Percentiles rank a stretch among this genome's conserved stretches.
phyloP scores from a whole-genome alignment of 129 eudicot genomes.

The Apium graveolens region DNA sequence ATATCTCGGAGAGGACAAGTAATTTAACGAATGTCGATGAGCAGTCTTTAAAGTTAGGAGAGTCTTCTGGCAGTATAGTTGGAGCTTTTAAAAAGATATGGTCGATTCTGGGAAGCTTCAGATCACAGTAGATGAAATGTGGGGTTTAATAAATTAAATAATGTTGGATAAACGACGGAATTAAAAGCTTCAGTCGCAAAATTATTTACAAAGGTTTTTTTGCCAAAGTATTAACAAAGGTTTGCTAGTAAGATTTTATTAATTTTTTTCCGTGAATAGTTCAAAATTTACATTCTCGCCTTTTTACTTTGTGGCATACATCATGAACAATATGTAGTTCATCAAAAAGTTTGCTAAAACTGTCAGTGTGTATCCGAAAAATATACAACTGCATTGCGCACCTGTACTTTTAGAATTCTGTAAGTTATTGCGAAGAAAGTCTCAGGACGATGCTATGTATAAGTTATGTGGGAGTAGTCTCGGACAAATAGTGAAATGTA shows the following conservation, averaged over 20 bases:
- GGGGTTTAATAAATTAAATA: too few species aligned
- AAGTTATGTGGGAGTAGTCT: conserved; percentile 42
- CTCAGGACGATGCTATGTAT: conserved; percentile 42
- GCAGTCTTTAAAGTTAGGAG: background rate
- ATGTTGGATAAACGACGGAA: too few species aligned
- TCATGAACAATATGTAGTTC: too few species aligned
- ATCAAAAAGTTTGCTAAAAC: conserved; percentile 19
- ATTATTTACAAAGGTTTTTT: too few species aligned
- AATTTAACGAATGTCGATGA: background rate
- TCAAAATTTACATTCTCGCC: too few species aligned
- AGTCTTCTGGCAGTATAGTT: background rate
- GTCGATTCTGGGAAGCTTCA: background rate
- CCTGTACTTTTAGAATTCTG: conserved; percentile 70
- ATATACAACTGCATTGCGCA: conserved; percentile 26
- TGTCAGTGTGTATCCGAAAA: conserved; percentile 18
- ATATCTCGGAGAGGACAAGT: background rate
- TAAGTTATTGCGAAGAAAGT: conserved; percentile 39
- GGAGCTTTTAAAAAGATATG: background rate
- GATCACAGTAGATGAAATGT: background rate
- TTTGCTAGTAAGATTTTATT: too few species aligned
- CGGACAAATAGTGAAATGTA: conserved; percentile 40
- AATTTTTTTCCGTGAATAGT: too few species aligned
- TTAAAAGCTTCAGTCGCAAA: too few species aligned
- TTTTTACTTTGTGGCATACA: too few species aligned
- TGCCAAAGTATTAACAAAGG: too few species aligned